Evolutionary conservation across 2,329 filamentous ascomycete species (phyloP).

Genomic region (Beauveria sp.): DNA sequence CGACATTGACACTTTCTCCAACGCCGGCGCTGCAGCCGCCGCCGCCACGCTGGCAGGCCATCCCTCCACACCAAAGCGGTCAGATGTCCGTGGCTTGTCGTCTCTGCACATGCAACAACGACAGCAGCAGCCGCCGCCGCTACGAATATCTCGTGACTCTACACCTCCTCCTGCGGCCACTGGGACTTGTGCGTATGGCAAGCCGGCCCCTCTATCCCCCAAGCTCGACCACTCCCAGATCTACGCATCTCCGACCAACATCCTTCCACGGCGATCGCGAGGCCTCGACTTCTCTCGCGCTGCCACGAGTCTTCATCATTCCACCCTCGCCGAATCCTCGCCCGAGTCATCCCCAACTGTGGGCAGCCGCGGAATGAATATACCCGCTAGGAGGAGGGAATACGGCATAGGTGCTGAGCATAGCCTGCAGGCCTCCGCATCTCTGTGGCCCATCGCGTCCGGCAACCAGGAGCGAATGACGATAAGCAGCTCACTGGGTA

Average conservation of each 20-base stretch:
- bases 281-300: slow-evolving; percentile 90
- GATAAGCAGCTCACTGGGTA: slow-evolving; percentile 72
- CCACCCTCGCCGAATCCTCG: slow-evolving; percentile 82
- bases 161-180: slow-evolving; percentile 27
- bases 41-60: slow-evolving; percentile 24
- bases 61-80: slow-evolving; percentile 67
- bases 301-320: slow-evolving; percentile 91
- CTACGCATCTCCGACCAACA: slow-evolving; percentile 80
- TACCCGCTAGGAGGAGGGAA: slow-evolving; percentile 46
- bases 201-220: slow-evolving; percentile 68
- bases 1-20: slow-evolving; percentile 28
- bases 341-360: slow-evolving; percentile 88
- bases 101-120: slow-evolving; percentile 25
- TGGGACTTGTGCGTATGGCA: slow-evolving; percentile 31
- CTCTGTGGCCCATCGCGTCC: slow-evolving; percentile 64
- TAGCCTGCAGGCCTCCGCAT: slow-evolving; percentile 47
- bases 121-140: neutral
- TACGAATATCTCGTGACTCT: slow-evolving; percentile 21
- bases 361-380: slow-evolving; percentile 52
- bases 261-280: slow-evolving; percentile 79
- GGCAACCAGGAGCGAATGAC: slow-evolving; percentile 63
- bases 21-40: neutral
- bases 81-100: slow-evolving; percentile 55
- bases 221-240: slow-evolving; percentile 78
- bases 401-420: slow-evolving; percentile 46